Base-by-base conservation (phyloP, 2,329 filamentous ascomycete species). In the Lanzia echinophila region DNA sequence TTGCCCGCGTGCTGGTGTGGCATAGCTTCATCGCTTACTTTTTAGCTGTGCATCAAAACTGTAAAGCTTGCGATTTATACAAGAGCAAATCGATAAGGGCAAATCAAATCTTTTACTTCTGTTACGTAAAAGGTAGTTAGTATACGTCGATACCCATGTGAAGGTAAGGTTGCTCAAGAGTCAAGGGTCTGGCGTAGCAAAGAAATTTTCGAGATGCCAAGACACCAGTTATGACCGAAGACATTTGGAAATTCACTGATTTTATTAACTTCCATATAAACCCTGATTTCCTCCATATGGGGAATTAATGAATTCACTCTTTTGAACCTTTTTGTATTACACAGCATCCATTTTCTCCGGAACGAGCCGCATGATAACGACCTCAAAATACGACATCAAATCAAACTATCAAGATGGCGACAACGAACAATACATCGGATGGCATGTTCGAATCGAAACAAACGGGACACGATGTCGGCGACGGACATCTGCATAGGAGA, bases 381-480 rank as follows among this genome's bases (percentile, higher is more conserved):
- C 20, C 19, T 19, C 17, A 12, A 20, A 41, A 11, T 10, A 41
- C 19, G 20, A 41, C 3, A 17, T 41, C 38, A 41, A 19, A 20
- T 28, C 4, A 4, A 28, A 53, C 3, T 7, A 10, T 53, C 50
- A 47, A 47, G 6, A 53, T 53, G 50, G 44, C 44, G 24, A 44
- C 31, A 4, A 15, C 22, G 7, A 53, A 48, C 11, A 53, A 46
- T 47, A 41, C 50, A 10, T 28, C 50, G 28, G 34, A 44, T 20
- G 44, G 28, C 17, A 24, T 42, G 44, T 42, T 53, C n/a, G 44
- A 41, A 7, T 13, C 41, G 19, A 44, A 44, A 44, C 22, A 44
- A 20, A 28, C 41, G 4, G 22, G 20, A 19, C 15, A 17, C 3
- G 22, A 48, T 28, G 12, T 46, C 36, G 22, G 33, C 12, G 41